Conservation (phyloP, 2,329 filamentous ascomycete genomes). For the Volutella citrinella region DNA sequence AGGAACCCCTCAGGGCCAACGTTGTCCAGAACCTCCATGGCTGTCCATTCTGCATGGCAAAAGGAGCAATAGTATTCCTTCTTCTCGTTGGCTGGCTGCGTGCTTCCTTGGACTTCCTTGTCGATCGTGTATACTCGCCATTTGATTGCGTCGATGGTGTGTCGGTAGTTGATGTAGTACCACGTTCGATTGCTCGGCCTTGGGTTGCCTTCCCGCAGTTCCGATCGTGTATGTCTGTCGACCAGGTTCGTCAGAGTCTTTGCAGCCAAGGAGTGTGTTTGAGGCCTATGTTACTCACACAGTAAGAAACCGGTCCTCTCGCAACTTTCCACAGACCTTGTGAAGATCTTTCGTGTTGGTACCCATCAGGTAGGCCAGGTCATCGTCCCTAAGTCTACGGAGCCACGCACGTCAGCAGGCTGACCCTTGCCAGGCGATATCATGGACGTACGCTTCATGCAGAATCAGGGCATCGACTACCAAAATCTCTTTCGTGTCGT, state of each 20-base stretch:
- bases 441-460: slow-evolving; percentile 65
- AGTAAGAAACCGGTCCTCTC: slow-evolving; percentile 80
- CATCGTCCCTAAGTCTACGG: slow-evolving; percentile 77
- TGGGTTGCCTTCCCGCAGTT: slow-evolving; percentile 76
- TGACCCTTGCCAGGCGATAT: no score
- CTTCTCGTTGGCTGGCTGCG: slow-evolving; percentile 76
- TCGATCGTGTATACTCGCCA: slow-evolving; percentile 87
- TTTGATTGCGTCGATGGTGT: slow-evolving; percentile 94
- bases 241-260: slow-evolving; percentile 41
- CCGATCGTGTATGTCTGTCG: slow-evolving; percentile 60
- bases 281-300: slow-evolving; percentile 58
- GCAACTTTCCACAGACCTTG: slow-evolving; percentile 80
- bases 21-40: slow-evolving; percentile 82
- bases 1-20: slow-evolving; percentile 70
- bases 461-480: slow-evolving; percentile 83
- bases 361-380: slow-evolving; percentile 80
- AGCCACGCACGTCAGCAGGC: no score
- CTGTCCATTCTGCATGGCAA: slow-evolving; percentile 84
- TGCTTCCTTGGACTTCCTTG: slow-evolving; percentile 81
- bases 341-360: slow-evolving; percentile 91
- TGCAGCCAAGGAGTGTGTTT: not conserved
- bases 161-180: slow-evolving; percentile 95
- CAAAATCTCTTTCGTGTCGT: slow-evolving; percentile 78
- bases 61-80: slow-evolving; percentile 86
- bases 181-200: slow-evolving; percentile 85